Evolutionary conservation across 2,329 filamentous ascomycete genomes (phyloP).

Genomic region (Exophiala oligosperma): DNA sequence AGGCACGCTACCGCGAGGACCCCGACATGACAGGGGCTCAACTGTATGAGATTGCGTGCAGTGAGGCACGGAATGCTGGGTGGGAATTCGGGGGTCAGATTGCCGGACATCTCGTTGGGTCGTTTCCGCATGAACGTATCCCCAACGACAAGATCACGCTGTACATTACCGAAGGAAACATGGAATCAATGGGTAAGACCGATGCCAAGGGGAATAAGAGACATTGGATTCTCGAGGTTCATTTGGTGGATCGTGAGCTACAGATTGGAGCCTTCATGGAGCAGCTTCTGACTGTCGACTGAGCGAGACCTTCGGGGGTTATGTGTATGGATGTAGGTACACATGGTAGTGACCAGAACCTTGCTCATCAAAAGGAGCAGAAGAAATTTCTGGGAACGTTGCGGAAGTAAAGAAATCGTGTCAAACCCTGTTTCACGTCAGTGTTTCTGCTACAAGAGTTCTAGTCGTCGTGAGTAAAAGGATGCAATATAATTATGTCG

Average conservation of each 20-base stretch:
- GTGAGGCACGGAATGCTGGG: slow-evolving; percentile 40
- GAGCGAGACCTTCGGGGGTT: too few relatives aligned
- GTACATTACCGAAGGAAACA: slow-evolving; percentile 49
- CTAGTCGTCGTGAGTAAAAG: too few relatives aligned
- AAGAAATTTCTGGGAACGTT: too few relatives aligned
- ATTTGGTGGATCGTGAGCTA: slow-evolving; percentile 44
- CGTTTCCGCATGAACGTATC: slow-evolving; percentile 54
- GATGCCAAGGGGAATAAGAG: slow-evolving; percentile 45
- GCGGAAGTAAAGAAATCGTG: too few relatives aligned
- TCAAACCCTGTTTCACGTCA: too few relatives aligned
- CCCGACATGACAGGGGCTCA: slow-evolving; percentile 51
- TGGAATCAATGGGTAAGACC: slow-evolving; percentile 40
- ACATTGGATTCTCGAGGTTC: slow-evolving; percentile 55
- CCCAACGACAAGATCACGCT: slow-evolving; percentile 47
- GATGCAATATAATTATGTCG: too few relatives aligned
- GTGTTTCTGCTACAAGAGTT: too few relatives aligned
- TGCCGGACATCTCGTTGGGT: slow-evolving; percentile 53
- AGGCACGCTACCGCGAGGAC: slow-evolving; percentile 39
- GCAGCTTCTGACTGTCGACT: background rate
- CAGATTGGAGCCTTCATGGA: slow-evolving; percentile 48
- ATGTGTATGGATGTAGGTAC: too few relatives aligned
- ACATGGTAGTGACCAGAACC: too few relatives aligned
- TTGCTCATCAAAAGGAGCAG: too few relatives aligned
- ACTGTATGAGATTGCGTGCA: slow-evolving; percentile 47
- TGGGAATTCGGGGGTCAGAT: slow-evolving; percentile 48